These are phyloP conservation scores for Elongisporangium undulatum DNA, from an alignment of 352 stramenopile species.

Conservation along the genomic window DNA sequence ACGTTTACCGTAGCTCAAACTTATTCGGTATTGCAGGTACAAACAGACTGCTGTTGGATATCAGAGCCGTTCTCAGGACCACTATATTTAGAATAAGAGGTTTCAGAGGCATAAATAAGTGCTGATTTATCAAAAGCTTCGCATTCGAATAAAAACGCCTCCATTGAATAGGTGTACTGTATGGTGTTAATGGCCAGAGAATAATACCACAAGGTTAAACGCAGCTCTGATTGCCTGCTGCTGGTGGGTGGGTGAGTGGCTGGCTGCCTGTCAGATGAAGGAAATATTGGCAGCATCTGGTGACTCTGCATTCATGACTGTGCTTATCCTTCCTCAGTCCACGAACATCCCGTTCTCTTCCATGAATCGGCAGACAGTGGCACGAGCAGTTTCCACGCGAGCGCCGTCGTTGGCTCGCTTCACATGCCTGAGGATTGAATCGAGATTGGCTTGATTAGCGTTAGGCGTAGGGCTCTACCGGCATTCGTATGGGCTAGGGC, in stretches of 20 bases:
- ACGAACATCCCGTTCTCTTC: not conserved
- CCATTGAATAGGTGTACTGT: not conserved
- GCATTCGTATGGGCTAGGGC: not conserved
- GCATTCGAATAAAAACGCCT: constrained; percentile 1
- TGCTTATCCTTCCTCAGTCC: not conserved
- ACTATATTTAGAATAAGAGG: not conserved
- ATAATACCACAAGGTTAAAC: not conserved
- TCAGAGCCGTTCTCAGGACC: constrained; percentile 4
- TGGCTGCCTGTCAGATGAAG: not conserved
- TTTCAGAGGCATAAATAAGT: constrained; percentile 4
- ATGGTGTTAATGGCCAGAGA: not conserved
- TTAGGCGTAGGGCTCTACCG: not conserved
- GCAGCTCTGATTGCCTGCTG: not conserved
- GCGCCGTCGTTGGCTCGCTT: not conserved
- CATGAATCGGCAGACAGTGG: not conserved
- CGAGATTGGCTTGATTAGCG: not conserved
- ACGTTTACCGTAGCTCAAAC: constrained; percentile 12
- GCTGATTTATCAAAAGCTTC: constrained; percentile 2
- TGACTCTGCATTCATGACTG: not conserved
- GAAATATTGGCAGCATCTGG: not conserved
- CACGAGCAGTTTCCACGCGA: not conserved
- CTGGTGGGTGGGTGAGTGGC: not conserved
- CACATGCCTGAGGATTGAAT: not conserved
- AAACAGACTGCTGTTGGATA: constrained; percentile 4
- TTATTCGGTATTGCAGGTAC: not conserved